phyloP scores from a whole-genome alignment of 2,329 filamentous ascomycete genomes.

The Trichoderma atrobrunneum region DNA sequence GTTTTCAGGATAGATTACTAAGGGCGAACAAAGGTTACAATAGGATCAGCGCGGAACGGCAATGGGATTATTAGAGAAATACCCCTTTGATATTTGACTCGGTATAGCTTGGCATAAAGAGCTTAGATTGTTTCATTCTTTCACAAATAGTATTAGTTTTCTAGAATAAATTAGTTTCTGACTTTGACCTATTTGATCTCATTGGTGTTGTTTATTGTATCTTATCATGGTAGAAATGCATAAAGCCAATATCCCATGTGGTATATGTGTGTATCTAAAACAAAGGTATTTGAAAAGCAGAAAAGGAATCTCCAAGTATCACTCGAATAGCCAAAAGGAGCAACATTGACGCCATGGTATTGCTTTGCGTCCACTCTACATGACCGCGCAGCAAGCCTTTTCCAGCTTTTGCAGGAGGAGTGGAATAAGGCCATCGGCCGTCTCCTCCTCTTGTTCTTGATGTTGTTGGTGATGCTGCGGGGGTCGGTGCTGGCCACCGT shows the following conservation, averaged over 20 bases:
- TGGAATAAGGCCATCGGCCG: slow-evolving; percentile 58
- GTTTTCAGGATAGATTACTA: slow-evolving; percentile 5
- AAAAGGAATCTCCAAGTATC: not conserved
- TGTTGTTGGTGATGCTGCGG: slow-evolving; percentile 29
- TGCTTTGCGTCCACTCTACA: slow-evolving; percentile 51
- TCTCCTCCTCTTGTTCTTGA: slow-evolving; percentile 39
- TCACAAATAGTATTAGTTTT: not conserved
- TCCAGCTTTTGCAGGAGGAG: slow-evolving; percentile 63
- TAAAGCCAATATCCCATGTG: not conserved
- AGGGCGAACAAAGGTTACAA: slow-evolving; percentile 6
- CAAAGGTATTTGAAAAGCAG: not conserved
- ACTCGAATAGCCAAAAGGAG: not conserved
- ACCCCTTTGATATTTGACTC: not conserved
- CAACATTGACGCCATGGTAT: not conserved
- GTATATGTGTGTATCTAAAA: slow-evolving; percentile 9
- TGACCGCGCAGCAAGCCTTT: slow-evolving; percentile 70
- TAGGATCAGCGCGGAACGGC: slow-evolving; percentile 8
- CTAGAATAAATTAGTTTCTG: not conserved
- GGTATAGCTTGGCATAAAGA: not conserved
- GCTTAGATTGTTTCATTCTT: not conserved
- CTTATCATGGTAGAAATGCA: not conserved
- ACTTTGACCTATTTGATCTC: not conserved
- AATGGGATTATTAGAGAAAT: slow-evolving; percentile 7
- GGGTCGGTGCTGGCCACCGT: slow-evolving; percentile 26
- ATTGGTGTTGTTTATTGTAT: not conserved